Conservation (phyloP, 257 asterid species). For the Leptodermis oblonga region DNA sequence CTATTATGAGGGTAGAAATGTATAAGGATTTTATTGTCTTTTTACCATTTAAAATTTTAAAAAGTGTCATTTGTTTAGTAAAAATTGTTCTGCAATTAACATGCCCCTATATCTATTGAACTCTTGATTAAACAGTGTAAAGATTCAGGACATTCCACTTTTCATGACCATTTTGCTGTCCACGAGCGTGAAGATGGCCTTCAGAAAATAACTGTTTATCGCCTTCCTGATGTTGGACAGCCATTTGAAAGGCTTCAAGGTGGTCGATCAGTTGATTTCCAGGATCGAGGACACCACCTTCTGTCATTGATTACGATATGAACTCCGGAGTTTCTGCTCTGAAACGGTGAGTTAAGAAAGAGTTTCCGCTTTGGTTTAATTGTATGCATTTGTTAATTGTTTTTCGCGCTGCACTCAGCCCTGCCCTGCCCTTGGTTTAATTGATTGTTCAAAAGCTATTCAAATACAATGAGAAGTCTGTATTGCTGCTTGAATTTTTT, state of each 20-base stretch:
- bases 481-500: too few species aligned
- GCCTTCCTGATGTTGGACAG: slow-evolving; percentile 73
- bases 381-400: too few species aligned
- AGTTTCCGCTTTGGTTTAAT: too few species aligned
- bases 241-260: slow-evolving; percentile 60
- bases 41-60: too few species aligned
- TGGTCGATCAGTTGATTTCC: slow-evolving; percentile 64
- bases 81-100: too few species aligned
- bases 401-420: too few species aligned
- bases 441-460: too few species aligned
- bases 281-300: slow-evolving; percentile 83
- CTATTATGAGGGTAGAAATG: too few species aligned
- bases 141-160: slow-evolving; percentile 71
- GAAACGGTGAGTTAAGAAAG: slow-evolving; percentile 45
- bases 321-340: slow-evolving; percentile 69
- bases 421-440: too few species aligned
- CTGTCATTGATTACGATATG: slow-evolving; percentile 93
- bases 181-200: slow-evolving; percentile 82
- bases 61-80: too few species aligned
- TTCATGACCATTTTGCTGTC: slow-evolving; percentile 73
- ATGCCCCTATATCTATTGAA: neutral
- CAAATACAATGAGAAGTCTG: too few species aligned
- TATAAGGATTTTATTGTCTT: too few species aligned
- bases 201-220: slow-evolving; percentile 55
- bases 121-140: slow-evolving; percentile 51